Conservation (phyloP, 306 rosid genomes). For the Quercus engelmannii region DNA sequence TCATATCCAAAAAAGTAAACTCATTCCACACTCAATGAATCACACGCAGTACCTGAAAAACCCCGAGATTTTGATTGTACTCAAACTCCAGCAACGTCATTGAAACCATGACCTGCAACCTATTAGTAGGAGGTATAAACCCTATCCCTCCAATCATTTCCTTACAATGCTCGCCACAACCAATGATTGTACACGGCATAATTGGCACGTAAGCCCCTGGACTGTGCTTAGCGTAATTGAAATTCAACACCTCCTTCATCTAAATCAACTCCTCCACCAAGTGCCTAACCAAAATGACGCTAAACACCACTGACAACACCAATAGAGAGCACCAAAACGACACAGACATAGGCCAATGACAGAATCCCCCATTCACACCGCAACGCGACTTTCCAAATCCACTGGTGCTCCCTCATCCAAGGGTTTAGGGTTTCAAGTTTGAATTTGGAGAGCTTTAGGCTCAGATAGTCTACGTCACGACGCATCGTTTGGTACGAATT, state of each 20-base stretch:
- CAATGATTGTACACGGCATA: constrained; percentile 34
- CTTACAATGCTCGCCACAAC: constrained; percentile 29
- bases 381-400: constrained; percentile 49
- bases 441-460: constrained; percentile 17
- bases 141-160: constrained; percentile 20
- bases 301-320: constrained; percentile 44
- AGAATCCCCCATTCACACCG: constrained; percentile 64
- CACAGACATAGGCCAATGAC: constrained; percentile 53
- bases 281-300: constrained; percentile 48
- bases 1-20: too few species aligned
- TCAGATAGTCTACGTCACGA: constrained; percentile 25
- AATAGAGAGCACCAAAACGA: constrained; percentile 40
- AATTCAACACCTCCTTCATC: constrained; percentile 56
- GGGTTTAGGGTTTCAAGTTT: constrained; percentile 27
- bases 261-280: constrained; percentile 54
- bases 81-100: constrained; percentile 64
- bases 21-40: too few species aligned
- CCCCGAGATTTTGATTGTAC: constrained; percentile 75
- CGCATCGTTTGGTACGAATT: constrained; percentile 49
- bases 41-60: constrained; percentile 54
- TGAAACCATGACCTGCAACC: constrained; percentile 41
- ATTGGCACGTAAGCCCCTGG: constrained; percentile 68
- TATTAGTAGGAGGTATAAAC: constrained; percentile 47
- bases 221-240: constrained; percentile 59
- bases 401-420: constrained; percentile 26